These are phyloP conservation scores for Pholiota adiposa DNA, from an alignment of 1,284 basidiomycete species.

Conservation along the genomic window DNA sequence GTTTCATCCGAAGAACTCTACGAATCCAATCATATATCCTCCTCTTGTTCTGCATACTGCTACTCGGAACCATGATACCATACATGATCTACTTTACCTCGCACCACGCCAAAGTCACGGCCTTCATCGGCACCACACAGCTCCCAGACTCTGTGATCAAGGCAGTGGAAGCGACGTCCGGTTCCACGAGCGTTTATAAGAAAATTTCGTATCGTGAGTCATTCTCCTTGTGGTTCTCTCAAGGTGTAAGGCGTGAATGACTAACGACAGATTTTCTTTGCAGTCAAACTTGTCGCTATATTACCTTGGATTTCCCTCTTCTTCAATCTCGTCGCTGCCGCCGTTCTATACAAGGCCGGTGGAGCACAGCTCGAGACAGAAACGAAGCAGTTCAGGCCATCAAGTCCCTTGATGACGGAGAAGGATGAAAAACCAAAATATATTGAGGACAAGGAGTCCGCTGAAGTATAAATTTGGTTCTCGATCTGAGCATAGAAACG, in stretches of 20 bases:
- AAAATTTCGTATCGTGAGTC: constrained; percentile 51
- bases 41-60: constrained; percentile 49
- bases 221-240: not conserved
- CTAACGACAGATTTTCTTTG: constrained; percentile 2
- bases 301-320: constrained; percentile 55
- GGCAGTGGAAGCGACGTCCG: constrained; percentile 37
- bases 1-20: constrained; percentile 32
- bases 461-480: not conserved
- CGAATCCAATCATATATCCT: constrained; percentile 44
- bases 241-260: too few relatives aligned
- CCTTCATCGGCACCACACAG: constrained; percentile 39
- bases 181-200: constrained; percentile 50
- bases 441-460: not conserved
- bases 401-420: not conserved
- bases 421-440: not conserved
- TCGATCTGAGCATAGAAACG: not conserved
- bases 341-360: constrained; percentile 35
- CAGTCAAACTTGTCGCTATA: constrained; percentile 50
- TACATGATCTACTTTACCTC: constrained; percentile 57
- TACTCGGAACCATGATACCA: constrained; percentile 57
- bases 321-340: constrained; percentile 42
- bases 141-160: constrained; percentile 46
- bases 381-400: not conserved
- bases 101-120: constrained; percentile 48
- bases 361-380: not conserved